phyloP scores from a whole-genome alignment of 2,329 filamentous ascomycete species.

The Cytospora piceicola region DNA sequence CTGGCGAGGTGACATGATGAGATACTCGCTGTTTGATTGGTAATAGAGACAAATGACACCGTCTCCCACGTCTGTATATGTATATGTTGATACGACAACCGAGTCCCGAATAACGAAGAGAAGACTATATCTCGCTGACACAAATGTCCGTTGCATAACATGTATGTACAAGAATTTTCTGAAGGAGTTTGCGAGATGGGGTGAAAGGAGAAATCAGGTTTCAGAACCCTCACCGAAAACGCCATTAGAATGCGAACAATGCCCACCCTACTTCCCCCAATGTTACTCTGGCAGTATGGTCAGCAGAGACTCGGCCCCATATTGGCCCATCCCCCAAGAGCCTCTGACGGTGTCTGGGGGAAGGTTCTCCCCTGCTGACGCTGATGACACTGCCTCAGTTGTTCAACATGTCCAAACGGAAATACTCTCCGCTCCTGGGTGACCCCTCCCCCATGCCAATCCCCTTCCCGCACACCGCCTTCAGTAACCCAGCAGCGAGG shows the following conservation, averaged over 20 bases:
- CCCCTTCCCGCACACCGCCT: neutral
- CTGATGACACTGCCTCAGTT: neutral
- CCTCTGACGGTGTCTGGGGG: neutral
- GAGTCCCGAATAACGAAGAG: neutral
- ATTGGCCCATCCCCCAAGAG: conserved; percentile 7
- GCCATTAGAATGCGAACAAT: conserved; percentile 26
- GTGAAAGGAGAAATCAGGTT: conserved; percentile 15
- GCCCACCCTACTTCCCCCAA: conserved; percentile 14
- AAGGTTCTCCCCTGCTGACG: neutral
- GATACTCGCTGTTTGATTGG: neutral
- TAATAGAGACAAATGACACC: neutral
- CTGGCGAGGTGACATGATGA: neutral
- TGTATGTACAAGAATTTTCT: neutral
- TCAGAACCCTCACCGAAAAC: conserved; percentile 24
- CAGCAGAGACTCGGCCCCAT: conserved; percentile 8
- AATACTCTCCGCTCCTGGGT: neutral
- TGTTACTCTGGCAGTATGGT: neutral
- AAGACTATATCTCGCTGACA: neutral
- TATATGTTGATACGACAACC: neutral
- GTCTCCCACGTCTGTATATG: neutral
- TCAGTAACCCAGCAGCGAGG: neutral
- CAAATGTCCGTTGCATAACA: too few species aligned
- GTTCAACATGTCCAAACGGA: neutral
- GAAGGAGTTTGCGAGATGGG: neutral
- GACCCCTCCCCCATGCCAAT: neutral